Conservation (phyloP, 805 yeast genomes). For the Kluyveromyces dobzhanskii region DNA sequence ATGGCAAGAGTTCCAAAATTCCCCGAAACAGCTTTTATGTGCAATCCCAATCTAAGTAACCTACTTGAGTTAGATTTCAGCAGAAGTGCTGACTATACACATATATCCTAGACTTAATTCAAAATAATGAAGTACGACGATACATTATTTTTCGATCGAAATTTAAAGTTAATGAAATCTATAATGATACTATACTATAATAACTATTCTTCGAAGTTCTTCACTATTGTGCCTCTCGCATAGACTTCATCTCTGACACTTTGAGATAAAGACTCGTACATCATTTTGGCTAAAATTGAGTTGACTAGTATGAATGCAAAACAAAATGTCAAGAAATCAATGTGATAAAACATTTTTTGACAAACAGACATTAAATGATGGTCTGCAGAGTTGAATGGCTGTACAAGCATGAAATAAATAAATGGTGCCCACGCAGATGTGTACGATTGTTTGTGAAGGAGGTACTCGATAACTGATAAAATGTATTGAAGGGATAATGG, state of each 20-base stretch:
- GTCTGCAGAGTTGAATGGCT: background rate
- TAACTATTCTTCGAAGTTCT: slow-evolving; percentile 25
- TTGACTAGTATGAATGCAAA: background rate
- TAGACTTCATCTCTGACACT: slow-evolving; percentile 51
- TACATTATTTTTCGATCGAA: no score
- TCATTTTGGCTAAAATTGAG: background rate
- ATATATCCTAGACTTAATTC: no score
- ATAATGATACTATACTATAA: no score
- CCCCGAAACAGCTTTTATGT: no score
- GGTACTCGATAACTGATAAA: slow-evolving; percentile 5
- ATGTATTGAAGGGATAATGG: slow-evolving; percentile 1
- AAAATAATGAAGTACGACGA: no score
- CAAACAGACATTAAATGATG: slow-evolving; percentile 2
- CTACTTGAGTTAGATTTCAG: no score
- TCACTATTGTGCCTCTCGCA: slow-evolving; percentile 48
- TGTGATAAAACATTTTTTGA: slow-evolving; percentile 4
- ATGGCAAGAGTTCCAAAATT: no score
- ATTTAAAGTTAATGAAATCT: no score
- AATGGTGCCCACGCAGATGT: slow-evolving; percentile 3
- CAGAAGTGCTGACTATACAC: no score
- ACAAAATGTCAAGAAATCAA: slow-evolving; percentile 5
- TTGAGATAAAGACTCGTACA: slow-evolving; percentile 12
- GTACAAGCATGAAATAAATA: slow-evolving; percentile 2
- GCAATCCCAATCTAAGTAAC: no score
- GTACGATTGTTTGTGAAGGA: background rate